Conservation (phyloP, 345 rosid species). For the Citrus sinensis region DNA sequence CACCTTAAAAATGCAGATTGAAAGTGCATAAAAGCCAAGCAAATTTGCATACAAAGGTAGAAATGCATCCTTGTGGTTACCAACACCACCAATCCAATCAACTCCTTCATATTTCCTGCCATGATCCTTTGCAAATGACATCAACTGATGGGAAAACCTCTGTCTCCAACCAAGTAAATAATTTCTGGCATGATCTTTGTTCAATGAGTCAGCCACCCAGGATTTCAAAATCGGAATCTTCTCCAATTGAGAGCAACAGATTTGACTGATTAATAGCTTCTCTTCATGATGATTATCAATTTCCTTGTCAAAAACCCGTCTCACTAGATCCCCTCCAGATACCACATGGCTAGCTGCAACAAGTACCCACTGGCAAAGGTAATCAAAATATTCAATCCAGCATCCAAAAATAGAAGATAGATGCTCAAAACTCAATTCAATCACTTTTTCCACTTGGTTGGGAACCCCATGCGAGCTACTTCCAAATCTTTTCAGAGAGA, state of each 20-base stretch:
- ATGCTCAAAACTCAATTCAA: conserved; percentile 66
- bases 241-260: conserved; percentile 72
- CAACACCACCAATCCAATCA: conserved; percentile 76
- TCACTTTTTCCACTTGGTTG: conserved; percentile 82
- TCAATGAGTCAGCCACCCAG: conserved; percentile 16
- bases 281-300: conserved; percentile 94
- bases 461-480: conserved; percentile 38
- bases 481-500: conserved; percentile 25
- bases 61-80: conserved; percentile 92
- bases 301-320: conserved; percentile 92
- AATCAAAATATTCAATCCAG: conserved; percentile 65
- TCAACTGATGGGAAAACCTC: conserved; percentile 52
- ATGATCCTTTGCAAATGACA: conserved; percentile 48
- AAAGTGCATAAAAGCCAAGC: conserved; percentile 71
- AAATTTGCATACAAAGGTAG: conserved; percentile 76
- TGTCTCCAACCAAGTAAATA: conserved; percentile 58
- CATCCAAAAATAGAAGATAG: conserved; percentile 70
- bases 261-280: conserved; percentile 74
- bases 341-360: conserved; percentile 44
- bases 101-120: conserved; percentile 31
- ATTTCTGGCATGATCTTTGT: conserved; percentile 19
- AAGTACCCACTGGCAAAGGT: conserved; percentile 59
- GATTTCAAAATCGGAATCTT: conserved; percentile 37
- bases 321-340: conserved; percentile 60
- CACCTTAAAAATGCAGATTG: conserved; percentile 51